Base-by-base conservation (phyloP, 805 yeast species). In the Barnettozyma sucrosica region DNA sequence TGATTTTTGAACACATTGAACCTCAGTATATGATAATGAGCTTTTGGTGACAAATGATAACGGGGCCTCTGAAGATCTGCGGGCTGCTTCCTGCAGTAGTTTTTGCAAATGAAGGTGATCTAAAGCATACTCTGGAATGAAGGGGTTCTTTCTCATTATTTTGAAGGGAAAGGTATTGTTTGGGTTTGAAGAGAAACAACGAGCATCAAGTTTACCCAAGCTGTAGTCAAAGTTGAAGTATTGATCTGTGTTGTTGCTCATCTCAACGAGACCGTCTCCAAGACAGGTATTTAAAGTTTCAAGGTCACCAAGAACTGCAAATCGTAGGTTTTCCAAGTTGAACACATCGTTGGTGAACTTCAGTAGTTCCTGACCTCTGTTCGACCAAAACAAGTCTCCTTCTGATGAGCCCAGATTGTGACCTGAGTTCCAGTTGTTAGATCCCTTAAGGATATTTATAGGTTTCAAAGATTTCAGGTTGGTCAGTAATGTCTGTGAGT, bases 161-260 rank as follows among this genome's bases (percentile, higher is more conserved):
- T 24, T 30, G 7, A 48, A 47, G 2, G 11, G 28, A 42, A 49
- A 48, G 9, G 3, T 16, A 8, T 38, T 37, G 7, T 18, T 8
- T 23, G 25, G 28, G 1, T 13, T 30, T 9, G 23, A n/a, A 20
- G 46, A 25, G 7, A 24, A 8, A 11, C 24, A 24, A 16, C 9
- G 13, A 19, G 44, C 32, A n/a, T 53, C 44, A 2, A 61, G 45
- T 30, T 47, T 55, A 6, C 46, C 54, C 23, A 33, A 49, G 8
- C 46, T 52, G 55, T 73, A 79, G 0, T 67, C 58, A 55, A 78
- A 77, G n/a, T 66, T 69, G 57, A 73, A 81, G 54, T 63, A 62
- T 7, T 54, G 55, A 48, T 80, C 85, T 4, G 49, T 54, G 3
- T 44, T 14, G 3, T 48, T 32, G 1, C 9, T 39, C 4, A 10